Conservation (phyloP, 371 early-diverging fungal species). For the Apophysomyces trapeziformis region DNA sequence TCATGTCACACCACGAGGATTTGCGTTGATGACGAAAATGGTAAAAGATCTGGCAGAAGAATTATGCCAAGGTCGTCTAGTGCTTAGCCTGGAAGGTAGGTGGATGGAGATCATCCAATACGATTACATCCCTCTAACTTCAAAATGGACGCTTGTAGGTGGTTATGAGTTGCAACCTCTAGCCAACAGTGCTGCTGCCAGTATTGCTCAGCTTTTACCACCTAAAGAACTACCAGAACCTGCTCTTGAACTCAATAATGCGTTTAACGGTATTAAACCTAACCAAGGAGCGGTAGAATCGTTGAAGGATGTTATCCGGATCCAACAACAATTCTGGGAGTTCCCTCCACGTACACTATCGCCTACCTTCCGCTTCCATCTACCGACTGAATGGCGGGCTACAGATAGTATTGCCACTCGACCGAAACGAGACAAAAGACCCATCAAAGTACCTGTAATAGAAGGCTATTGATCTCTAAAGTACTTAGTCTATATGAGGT, state of each 20-base stretch:
- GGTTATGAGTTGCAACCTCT: constrained; percentile 55
- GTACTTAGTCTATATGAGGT: too few species aligned
- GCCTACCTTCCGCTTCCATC: constrained; percentile 51
- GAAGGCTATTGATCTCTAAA: constrained; percentile 26
- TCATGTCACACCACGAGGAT: constrained; percentile 61
- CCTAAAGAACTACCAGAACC: constrained; percentile 9
- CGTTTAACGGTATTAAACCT: constrained; percentile 58
- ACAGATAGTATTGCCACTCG: constrained; percentile 57
- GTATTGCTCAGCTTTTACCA: constrained; percentile 40
- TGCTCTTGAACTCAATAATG: constrained; percentile 37
- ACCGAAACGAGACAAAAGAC: constrained; percentile 48
- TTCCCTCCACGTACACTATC: constrained; percentile 47
- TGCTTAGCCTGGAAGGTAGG: constrained; percentile 57
- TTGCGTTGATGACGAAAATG: constrained; percentile 59
- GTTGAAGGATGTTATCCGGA: constrained; percentile 41
- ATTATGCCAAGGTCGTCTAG: constrained; percentile 56
- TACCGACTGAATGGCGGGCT: constrained; percentile 64
- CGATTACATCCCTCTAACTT: too few species aligned
- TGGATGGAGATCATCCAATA: background rate
- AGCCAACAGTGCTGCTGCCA: constrained; percentile 45
- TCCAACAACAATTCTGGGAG: constrained; percentile 58
- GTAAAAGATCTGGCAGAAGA: constrained; percentile 58
- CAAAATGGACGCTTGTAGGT: background rate
- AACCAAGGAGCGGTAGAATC: constrained; percentile 58
- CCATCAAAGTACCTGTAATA: constrained; percentile 31